Percentiles rank a stretch among this genome's conserved stretches.
Evolutionary conservation across 352 stramenopile species (phyloP).

Genomic region (Chrysophaeum taylorii): DNA sequence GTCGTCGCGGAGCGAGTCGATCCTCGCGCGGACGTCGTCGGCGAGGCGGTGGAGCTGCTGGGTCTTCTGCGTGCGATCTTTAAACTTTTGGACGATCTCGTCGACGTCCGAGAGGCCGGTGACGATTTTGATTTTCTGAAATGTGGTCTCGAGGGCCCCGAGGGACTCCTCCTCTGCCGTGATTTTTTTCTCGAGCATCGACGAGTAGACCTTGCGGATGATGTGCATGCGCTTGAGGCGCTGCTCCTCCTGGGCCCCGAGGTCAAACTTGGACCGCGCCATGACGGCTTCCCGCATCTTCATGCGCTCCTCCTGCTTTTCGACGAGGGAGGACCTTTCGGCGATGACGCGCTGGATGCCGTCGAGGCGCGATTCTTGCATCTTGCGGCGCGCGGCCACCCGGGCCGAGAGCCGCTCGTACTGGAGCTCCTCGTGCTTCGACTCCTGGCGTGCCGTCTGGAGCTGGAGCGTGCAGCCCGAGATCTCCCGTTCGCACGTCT

Average conservation of each 20-base stretch:
- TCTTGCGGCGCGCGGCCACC: constrained; percentile 20
- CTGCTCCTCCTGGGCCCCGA: constrained; percentile 32
- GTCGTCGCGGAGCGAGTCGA: constrained; percentile 28
- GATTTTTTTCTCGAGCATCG: constrained; percentile 33
- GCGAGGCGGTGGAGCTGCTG: constrained; percentile 32
- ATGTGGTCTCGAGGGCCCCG: constrained; percentile 23
- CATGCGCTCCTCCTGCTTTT: constrained; percentile 34
- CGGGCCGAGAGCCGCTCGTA: constrained; percentile 10
- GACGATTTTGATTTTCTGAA: constrained; percentile 35
- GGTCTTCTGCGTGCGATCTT: constrained; percentile 26
- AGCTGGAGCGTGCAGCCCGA: constrained; percentile 24
- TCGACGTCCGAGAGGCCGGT: constrained; percentile 33
- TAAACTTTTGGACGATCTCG: constrained; percentile 36
- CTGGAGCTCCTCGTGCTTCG: constrained; percentile 33
- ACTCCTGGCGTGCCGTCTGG: constrained; percentile 30
- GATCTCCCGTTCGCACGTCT: constrained; percentile 23
- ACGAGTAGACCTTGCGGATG: constrained; percentile 35
- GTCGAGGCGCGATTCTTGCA: constrained; percentile 25
- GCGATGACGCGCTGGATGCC: constrained; percentile 32
- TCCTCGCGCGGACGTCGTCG: constrained; percentile 31
- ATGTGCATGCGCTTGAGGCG: constrained; percentile 33
- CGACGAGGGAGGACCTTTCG: constrained; percentile 28
- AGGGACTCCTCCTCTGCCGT: constrained; percentile 21
- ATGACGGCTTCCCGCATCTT: constrained; percentile 32
- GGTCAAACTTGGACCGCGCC: constrained; percentile 30